A percentile compares a stretch with the other conserved stretches of the same genome.
Conservation (phyloP, 345 rosid species). For the Firmiana major region DNA sequence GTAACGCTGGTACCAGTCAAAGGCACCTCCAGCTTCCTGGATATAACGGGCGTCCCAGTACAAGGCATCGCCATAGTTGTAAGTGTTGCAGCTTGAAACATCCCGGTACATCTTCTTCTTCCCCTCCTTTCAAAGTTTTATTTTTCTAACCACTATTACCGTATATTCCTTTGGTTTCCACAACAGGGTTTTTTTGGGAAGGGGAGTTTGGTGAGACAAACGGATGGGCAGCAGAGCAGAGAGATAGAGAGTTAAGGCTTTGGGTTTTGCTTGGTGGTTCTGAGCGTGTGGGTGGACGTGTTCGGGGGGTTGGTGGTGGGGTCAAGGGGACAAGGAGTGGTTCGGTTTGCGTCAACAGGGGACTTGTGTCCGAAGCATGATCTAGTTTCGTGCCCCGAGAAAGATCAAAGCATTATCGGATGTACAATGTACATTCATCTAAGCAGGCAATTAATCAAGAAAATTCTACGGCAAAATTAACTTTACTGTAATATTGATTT, state of each 20-base stretch:
- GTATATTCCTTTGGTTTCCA: neutral
- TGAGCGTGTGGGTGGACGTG: neutral
- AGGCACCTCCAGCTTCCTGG: conserved; percentile 58
- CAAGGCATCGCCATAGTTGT: conserved; percentile 83
- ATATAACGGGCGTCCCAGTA: conserved; percentile 91
- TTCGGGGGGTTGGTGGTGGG: neutral
- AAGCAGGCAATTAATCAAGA: too few relatives aligned
- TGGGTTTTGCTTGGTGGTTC: conserved; percentile 28
- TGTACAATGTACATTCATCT: neutral
- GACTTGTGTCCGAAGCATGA: neutral
- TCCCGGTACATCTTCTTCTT: conserved; percentile 54
- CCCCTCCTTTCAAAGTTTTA: neutral
- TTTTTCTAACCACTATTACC: neutral
- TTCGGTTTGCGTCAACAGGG: neutral
- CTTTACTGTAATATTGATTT: too few relatives aligned
- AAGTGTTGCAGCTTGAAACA: conserved; percentile 72
- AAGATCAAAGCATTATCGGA: neutral
- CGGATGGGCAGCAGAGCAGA: conserved; percentile 1
- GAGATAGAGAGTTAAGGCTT: conserved; percentile 24
- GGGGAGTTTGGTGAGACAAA: neutral
- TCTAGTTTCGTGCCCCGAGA: neutral
- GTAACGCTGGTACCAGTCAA: conserved; percentile 97
- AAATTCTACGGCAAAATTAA: too few relatives aligned
- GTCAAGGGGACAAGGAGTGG: neutral
- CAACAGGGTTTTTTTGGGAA: neutral